Evolutionary conservation across 177 flowering plant genomes (phyloP), one percentile per base, ranked within the genome.

Genomic region (Vitis hybrid): DNA sequence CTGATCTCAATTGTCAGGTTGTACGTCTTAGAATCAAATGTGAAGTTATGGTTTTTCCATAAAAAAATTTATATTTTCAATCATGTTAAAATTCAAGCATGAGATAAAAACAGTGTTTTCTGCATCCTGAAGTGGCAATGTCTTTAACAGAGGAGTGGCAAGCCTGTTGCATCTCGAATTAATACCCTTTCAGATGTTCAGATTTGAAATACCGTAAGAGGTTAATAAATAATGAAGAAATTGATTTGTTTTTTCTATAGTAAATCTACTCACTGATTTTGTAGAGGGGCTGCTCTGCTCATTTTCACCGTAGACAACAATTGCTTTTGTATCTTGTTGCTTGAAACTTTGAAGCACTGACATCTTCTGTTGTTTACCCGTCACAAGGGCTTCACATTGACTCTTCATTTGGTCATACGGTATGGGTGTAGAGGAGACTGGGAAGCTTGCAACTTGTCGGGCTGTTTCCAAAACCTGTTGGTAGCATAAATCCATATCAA

Each of bases 331-430:
- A 57, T 81, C 92, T 18, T 79, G 80, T 60, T 82, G 77, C 84
- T 87, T 86, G 74, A 85, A 83, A 78, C 89, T 90, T 7, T 82
- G 84, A 72, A 93, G 90, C 66, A 84, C 87, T 0, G 91, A 88
- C 95, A 93, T 93, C 82, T 91, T 93, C 72, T 89, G 86, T 80
- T 91, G 91, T 73, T 93, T 93, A 54, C 94, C 94, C 1, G 77
- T 78, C 6, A 91, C 89, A 78, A 93, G 97, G 52, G 97, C 97
- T 76, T 91, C 97, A 77, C 98, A 93, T 68, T 93, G 96, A 80
- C 77, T 87, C 75, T 80, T 88, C 88, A 91, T 88, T 80, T 93
- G 83, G 73, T 91, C 91, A 71, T 91, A 93, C 17, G 97, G 83
- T 62, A 91, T 73, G 1, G 95, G 94, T 5, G 88, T 74, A 3